phyloP scores from a whole-genome alignment of 805 yeast genomes.

The Candida railenensis region DNA sequence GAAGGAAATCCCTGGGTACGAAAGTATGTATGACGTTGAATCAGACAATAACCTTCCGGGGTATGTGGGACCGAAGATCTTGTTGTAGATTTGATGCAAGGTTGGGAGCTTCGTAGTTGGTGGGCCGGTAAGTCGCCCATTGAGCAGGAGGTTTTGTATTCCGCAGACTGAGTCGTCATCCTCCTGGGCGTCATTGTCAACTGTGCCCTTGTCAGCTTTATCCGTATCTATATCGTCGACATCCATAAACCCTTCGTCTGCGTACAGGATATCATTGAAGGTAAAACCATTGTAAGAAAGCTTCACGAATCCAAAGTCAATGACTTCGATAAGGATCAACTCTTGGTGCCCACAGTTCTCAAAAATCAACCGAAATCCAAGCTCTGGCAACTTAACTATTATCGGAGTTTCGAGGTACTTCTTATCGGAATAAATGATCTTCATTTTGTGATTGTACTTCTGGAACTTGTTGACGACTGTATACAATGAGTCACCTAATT shows the following conservation, averaged over 20 bases:
- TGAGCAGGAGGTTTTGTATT: slow-evolving; percentile 2
- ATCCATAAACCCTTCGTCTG: slow-evolving; percentile 1
- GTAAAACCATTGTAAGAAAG: slow-evolving; percentile 31
- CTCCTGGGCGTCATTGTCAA: slow-evolving; percentile 1
- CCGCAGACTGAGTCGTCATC: slow-evolving; percentile 1
- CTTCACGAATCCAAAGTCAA: slow-evolving; percentile 18
- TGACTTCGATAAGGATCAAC: slow-evolving; percentile 29
- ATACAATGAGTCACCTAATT: slow-evolving; percentile 30
- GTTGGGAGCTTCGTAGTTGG: slow-evolving; percentile 14
- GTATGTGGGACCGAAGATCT: slow-evolving; percentile 61
- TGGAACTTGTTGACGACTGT: slow-evolving; percentile 22
- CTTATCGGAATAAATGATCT: slow-evolving; percentile 28
- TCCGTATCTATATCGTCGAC: not conserved
- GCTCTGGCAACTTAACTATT: slow-evolving; percentile 24
- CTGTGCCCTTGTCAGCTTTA: not conserved
- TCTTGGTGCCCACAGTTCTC: slow-evolving; percentile 21
- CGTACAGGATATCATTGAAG: slow-evolving; percentile 24
- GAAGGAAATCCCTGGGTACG: slow-evolving; percentile 59
- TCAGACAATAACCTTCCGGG: slow-evolving; percentile 41
- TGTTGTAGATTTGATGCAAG: slow-evolving; percentile 50
- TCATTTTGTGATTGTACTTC: slow-evolving; percentile 25
- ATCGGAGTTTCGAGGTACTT: slow-evolving; percentile 33
- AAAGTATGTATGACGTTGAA: slow-evolving; percentile 37
- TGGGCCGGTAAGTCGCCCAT: not conserved
- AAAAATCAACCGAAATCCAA: slow-evolving; percentile 28